Percentiles rank a stretch among this genome's conserved stretches.
phyloP scores from a whole-genome alignment of 164 flowering plant species.

The Umbellularia californica region DNA sequence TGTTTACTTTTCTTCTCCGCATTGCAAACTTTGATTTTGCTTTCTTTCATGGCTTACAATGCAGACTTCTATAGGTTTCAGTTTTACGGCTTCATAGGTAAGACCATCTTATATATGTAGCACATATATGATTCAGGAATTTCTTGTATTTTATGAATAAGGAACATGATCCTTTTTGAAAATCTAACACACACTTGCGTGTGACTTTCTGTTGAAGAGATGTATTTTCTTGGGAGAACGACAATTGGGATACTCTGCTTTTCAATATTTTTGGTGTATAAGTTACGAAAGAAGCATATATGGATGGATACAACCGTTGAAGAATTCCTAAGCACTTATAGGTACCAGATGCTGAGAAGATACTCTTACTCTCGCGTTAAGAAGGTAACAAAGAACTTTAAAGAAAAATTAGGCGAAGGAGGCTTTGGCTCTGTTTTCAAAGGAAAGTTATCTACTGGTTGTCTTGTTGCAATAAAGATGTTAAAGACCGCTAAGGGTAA shows the following conservation, averaged over 20 bases:
- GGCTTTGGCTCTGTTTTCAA: slow-evolving; percentile 11
- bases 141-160: no score
- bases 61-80: no score
- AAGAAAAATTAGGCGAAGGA: slow-evolving; percentile 5
- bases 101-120: no score
- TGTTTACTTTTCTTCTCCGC: no score
- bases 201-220: no score
- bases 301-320: background rate
- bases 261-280: background rate
- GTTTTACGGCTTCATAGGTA: no score
- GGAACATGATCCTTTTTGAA: no score
- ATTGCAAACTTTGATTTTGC: no score
- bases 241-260: background rate
- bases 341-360: background rate
- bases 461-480: background rate
- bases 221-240: background rate
- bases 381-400: background rate
- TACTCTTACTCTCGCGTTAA: background rate
- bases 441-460: slow-evolving; percentile 3
- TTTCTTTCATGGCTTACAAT: no score
- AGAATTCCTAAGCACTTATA: background rate
- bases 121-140: no score
- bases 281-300: background rate
- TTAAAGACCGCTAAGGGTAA: background rate
- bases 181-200: no score